Evolutionary conservation across 2,329 filamentous ascomycete genomes (phyloP), one percentile per base, ranked within the genome.

Genomic region (Penicillium sumatraense): DNA sequence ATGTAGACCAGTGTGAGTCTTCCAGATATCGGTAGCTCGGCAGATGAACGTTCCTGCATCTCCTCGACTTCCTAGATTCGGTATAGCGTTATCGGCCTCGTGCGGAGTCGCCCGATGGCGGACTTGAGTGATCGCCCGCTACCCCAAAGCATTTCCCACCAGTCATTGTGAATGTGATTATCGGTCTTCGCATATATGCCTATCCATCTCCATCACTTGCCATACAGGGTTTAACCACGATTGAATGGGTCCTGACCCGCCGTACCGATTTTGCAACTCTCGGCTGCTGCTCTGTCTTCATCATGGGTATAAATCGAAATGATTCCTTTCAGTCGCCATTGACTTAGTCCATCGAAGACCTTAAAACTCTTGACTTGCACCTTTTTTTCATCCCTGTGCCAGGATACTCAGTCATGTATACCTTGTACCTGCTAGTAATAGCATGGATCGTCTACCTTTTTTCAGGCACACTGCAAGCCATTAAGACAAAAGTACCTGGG

Each of bases 31-130:
- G 23, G 23, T 27, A 46, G 42, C 9, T 33, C 26, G 42, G 26
- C 26, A 46, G 24, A 31, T 46, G 35, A 13, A 10, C 21, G 45
- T 27, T 48, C 38, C 36, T 45, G 29, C 53, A 31, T 52, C 49
- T 51, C 53, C 49, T 56, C 42, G 53, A 52, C 53, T 56, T 56
- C 35, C 51, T 31, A 35, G 18, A 49, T 42, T 48, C 26, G 51
- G 51, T 21, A 16, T 53, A 53, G 51, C 20, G 51, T 35, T 53
- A 53, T 48, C 51, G 33, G 29, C n/a, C 10, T 46, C 16, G 31
- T 49, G 46, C 46, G 46, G 33, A 49, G 46, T 49, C 24, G 5
- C 26, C 26, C 26, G 42, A 18, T 40, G 27, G 27, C 8, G 18
- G 23, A 3, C 16, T 38, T 11, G 36, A 10, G 36, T 29, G 11